Evolutionary conservation across 169 alveolate species (phyloP), one percentile per base, ranked within the genome.

Genomic region (Cryptosporidium parvum): DNA sequence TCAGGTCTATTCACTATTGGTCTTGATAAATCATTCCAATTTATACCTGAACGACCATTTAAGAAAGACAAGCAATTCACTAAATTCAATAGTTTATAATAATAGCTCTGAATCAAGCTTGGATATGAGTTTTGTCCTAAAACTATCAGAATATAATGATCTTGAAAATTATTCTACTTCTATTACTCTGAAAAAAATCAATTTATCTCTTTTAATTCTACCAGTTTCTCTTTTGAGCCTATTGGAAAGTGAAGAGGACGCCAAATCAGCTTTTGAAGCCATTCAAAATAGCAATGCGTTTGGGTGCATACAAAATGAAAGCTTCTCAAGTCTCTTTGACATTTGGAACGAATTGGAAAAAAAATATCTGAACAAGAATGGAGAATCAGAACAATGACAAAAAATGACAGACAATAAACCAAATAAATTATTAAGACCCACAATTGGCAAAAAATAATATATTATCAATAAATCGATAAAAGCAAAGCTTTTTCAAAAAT

Each of bases 1-100:
- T 35, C 42, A 80, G 39, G 48, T 80, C 45, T 80, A 80, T 48
- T 61, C 69, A n/a, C 7, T 44, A 23, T 31, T 80, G 37, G 67
- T 56, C 35, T 10, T 56, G 23, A 56, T 56, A 16, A 56, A 21
- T 10, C 67, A 56, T 10, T 56, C 67, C 12, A 56, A 3, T 21
- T 56, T 56, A 4, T 56, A 23, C 67, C 26, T 56, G 67, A 56
- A 56, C 14, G 23, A 56, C 26, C 18, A 56, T 26, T 56, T 56
- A 7, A 56, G 26, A n/a, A 56, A n/a, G 12, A 26, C 67, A 8
- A n/a, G 8, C 67, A 21, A 48, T 48, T 14, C 56, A 48, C 3
- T 14, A 6, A 48, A 14, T 48, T 48, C 18, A 21, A 2, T 48
- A 14, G 56, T 0, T 21, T 16, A n/a, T 3, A 6, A 48, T 14